Base-by-base conservation (phyloP, 2,329 filamentous ascomycete species). In the Aspergillus vadensis region DNA sequence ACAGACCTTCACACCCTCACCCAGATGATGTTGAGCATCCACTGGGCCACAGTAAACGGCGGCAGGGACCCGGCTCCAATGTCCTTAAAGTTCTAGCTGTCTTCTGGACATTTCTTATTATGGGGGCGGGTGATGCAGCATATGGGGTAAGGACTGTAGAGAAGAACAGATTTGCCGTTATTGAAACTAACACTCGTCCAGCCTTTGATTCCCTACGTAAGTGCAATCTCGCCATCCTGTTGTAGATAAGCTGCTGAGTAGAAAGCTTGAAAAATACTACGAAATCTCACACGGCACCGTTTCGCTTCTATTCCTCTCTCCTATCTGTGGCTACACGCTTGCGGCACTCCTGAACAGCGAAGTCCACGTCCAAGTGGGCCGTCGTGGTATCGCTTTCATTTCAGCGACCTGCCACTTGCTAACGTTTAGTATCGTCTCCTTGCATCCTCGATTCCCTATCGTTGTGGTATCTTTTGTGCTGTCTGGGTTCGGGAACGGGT, bases 331-430 rank as follows among this genome's bases (percentile, higher is more conserved):
- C 5, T 83, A 82, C 67, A 79, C 77, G 9, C 59, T 75, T 3
- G 77, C 81, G 1, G 80, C 81, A 3, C 63, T 82, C n/a, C 64
- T 80, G 25, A 81, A 80, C 60, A 78, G 81, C 58, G 63, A 61
- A 15, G 72, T 82, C 43, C 80, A 82, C 67, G 64, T 69, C 19
- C 65, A 58, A 3, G 55, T 78, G 25, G 91, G 91, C 38, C 90
- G 91, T 70, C 83, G 88, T 15, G 91, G 91, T 9, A 83, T 92
- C 9, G 89, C 90, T 10, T 70, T 91, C 54, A 72, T 91, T 5
- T 87, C 82, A 0, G 87, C 90, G 0, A 60, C 72, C 77, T 77
- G 74, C 55, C 76, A 78, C 54, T 65, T 77, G n/a, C 56, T 75
- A 36, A 73, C 75, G n/a, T 78, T 76, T 58, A 63, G 73, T 27